Conservation (phyloP, 2,329 filamentous ascomycete species). For the Ascochyta koolunga region DNA sequence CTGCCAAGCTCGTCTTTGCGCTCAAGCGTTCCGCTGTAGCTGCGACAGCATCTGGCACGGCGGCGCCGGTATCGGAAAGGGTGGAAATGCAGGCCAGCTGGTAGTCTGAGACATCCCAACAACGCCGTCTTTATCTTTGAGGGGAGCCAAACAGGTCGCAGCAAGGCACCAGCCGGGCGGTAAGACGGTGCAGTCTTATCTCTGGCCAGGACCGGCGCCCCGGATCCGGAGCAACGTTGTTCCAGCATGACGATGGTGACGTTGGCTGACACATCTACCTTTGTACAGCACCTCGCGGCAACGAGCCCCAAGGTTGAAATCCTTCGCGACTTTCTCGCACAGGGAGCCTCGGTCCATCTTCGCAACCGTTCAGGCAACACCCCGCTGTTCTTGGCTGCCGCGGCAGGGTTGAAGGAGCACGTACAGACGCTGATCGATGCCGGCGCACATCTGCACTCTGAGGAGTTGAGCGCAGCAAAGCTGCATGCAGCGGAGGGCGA, state of each 20-base stretch:
- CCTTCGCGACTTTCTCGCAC: constrained; percentile 60
- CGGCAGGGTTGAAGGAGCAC: constrained; percentile 61
- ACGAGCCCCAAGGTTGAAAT: constrained; percentile 62
- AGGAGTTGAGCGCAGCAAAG: constrained; percentile 61
- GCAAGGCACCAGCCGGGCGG: constrained; percentile 27
- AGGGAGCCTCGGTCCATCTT: constrained; percentile 65
- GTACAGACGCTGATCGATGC: constrained; percentile 61
- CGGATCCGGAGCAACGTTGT: constrained; percentile 33
- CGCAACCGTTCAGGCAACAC: constrained; percentile 64
- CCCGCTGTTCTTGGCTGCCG: constrained; percentile 65
- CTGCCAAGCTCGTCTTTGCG: constrained; percentile 13
- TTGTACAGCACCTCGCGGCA: constrained; percentile 61
- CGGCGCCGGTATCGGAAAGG: constrained; percentile 38
- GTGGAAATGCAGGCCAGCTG: constrained; percentile 13
- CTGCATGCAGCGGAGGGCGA: constrained; percentile 48
- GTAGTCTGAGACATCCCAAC: constrained; percentile 31
- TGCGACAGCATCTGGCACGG: constrained; percentile 6
- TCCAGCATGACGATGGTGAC: constrained; percentile 29
- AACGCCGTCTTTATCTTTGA: constrained; percentile 34
- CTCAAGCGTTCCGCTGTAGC: constrained; percentile 11
- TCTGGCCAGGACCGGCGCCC: constrained; percentile 22
- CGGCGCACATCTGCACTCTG: constrained; percentile 65
- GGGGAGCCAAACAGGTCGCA: constrained; percentile 36
- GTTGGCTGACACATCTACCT: no score
- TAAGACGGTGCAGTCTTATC: constrained; percentile 39